Conservation (phyloP, 352 stramenopile species). For the Phytophthora crassamura region DNA sequence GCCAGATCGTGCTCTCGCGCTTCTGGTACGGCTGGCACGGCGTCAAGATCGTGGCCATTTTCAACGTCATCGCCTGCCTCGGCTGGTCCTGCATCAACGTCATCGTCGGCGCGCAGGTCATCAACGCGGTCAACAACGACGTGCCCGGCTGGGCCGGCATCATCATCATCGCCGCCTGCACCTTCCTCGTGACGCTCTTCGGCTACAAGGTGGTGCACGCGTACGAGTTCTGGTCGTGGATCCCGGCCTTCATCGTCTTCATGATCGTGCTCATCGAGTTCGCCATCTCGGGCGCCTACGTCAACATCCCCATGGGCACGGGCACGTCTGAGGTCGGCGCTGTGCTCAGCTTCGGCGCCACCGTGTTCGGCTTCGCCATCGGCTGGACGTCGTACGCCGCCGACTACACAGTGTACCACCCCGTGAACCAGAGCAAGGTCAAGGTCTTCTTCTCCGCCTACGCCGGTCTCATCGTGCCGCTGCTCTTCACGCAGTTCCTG, state of each 20-base stretch:
- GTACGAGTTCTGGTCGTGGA: constrained; percentile 65
- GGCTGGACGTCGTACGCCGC: constrained; percentile 47
- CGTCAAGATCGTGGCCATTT: constrained; percentile 51
- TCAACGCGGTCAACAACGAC: constrained; percentile 54
- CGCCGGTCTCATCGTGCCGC: constrained; percentile 47
- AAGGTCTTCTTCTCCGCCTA: constrained; percentile 58
- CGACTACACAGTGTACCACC: constrained; percentile 60
- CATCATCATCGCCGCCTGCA: constrained; percentile 52
- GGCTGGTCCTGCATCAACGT: constrained; percentile 58
- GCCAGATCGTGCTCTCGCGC: constrained; percentile 58
- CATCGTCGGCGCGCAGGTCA: constrained; percentile 57
- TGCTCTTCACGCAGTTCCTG: constrained; percentile 53
- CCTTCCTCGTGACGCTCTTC: constrained; percentile 56
- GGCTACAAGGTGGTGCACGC: constrained; percentile 57
- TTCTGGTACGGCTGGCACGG: constrained; percentile 59
- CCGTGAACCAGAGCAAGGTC: constrained; percentile 44
- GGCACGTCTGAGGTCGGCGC: constrained; percentile 40
- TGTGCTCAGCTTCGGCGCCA: constrained; percentile 46
- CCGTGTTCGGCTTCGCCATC: constrained; percentile 50
- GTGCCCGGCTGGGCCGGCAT: constrained; percentile 53
- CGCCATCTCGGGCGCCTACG: constrained; percentile 44
- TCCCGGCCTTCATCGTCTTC: constrained; percentile 55
- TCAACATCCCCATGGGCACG: constrained; percentile 52
- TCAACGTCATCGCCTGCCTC: constrained; percentile 52
- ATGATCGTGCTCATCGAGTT: constrained; percentile 54